Evolutionary conservation across 306 rosid species (phyloP), one percentile per base, ranked within the genome.

Genomic region (Acacia melanoxylon): DNA sequence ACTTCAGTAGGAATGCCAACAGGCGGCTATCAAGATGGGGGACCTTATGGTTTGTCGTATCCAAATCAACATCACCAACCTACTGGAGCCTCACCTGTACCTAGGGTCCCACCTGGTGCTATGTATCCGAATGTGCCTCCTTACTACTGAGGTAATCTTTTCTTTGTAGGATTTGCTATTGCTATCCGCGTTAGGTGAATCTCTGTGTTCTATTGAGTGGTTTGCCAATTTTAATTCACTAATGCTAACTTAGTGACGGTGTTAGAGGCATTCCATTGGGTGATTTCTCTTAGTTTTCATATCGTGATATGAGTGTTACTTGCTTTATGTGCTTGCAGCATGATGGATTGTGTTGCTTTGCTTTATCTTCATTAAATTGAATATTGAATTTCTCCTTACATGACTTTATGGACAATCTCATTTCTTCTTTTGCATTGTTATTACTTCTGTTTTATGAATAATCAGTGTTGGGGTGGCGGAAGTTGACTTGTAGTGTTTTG

Each of bases 91-190:
- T 91, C 99, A 0, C 93, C 97, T 1, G 88, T 85, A 8, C 97
- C 96, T 5, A 92, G 96, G 88, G 93, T 85, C 84, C 97, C 95
- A 4, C 97, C 91, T 15, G 97, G 94, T 29, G 94, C 96, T 6
- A 89, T 95, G 97, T 92, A 93, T 85, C 97, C 93, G 3, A 91
- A 84, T 71, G 94, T 81, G 31, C 99, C 95, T 19, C 97, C 93
- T 42, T 95, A 95, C 81, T 95, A 85, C 88, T 95, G 89, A 95
- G 98, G 99, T 95, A 91, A 80, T 66, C 19, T 71, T 17, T 15
- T 25, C 13, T 37, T 37, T 13, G 35, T 54, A 5, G 41, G 41
- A 14, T 63, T 63, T 29, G 37, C 14, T 7, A 7, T 66, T 33
- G 71, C 41, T 2, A 29, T 29, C 41, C 1, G 37, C 10, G 1